Percentiles rank a stretch among this genome's conserved stretches.
These are phyloP conservation scores for Ciborinia camelliae DNA, from an alignment of 2,329 filamentous ascomycete genomes.

Conservation along the genomic window DNA sequence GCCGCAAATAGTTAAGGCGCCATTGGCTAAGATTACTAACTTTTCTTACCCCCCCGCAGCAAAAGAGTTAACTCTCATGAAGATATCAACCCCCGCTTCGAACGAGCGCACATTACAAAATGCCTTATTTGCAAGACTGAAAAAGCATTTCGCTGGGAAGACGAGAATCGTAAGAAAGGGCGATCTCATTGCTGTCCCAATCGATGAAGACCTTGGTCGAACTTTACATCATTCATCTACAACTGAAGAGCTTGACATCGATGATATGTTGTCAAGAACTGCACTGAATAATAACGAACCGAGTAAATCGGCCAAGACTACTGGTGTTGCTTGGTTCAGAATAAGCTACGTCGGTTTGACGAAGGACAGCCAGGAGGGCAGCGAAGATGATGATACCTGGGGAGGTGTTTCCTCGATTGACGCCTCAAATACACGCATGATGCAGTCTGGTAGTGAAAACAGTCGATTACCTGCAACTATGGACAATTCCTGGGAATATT, in stretches of 20 bases:
- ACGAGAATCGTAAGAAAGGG: constrained; percentile 79
- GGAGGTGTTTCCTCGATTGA: constrained; percentile 84
- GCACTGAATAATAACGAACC: constrained; percentile 48
- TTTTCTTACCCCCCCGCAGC: constrained; percentile 57
- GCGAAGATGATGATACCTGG: constrained; percentile 71
- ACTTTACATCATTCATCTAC: constrained; percentile 71
- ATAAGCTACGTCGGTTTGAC: constrained; percentile 68
- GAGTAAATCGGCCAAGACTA: constrained; percentile 36
- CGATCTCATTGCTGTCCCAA: constrained; percentile 82
- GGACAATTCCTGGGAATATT: constrained; percentile 83
- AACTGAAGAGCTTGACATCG: constrained; percentile 60
- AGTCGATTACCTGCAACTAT: constrained; percentile 74
- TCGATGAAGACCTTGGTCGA: constrained; percentile 80
- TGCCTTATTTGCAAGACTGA: constrained; percentile 79
- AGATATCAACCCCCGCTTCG: constrained; percentile 84
- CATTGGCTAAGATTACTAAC: constrained; percentile 54
- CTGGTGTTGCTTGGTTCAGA: constrained; percentile 84
- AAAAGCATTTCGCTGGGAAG: constrained; percentile 81
- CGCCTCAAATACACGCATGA: constrained; percentile 80
- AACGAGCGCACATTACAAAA: constrained; percentile 83
- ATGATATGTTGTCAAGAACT: constrained; percentile 58
- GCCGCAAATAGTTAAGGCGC: constrained; percentile 48
- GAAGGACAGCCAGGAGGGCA: constrained; percentile 48
- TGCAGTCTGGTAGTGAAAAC: constrained; percentile 84
- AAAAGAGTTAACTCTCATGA: constrained; percentile 79